A percentile compares a stretch with the other conserved stretches of the same genome.
phyloP scores from a whole-genome alignment of 2,329 filamentous ascomycete genomes.

The Diaporthe citri region DNA sequence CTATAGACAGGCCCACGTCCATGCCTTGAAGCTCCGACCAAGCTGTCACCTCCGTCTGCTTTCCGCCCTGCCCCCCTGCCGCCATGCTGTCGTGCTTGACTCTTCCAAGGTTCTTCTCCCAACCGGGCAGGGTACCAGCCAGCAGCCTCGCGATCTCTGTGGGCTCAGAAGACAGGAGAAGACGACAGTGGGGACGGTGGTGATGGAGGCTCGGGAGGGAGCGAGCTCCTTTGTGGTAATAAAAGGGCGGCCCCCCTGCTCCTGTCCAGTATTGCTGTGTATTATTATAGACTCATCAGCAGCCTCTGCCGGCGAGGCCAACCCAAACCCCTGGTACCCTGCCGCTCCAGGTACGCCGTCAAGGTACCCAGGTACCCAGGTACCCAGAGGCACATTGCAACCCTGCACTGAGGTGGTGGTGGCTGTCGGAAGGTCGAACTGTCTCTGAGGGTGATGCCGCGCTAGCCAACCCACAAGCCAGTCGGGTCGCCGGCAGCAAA shows the following conservation, averaged over 20 bases:
- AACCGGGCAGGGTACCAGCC: constrained; percentile 1
- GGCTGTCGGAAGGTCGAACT: constrained; percentile 31
- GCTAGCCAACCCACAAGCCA: constrained; percentile 29
- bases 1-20: constrained; percentile 4
- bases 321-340: not conserved
- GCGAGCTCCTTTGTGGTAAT: constrained; percentile 22
- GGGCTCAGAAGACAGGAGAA: not conserved
- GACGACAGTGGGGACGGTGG: not conserved
- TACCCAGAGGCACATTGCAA: constrained; percentile 15
- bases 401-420: not conserved
- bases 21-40: constrained; percentile 9
- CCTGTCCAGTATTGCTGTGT: not conserved
- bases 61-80: not conserved
- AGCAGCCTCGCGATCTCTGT: not conserved
- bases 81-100: not conserved
- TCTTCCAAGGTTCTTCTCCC: constrained; percentile 7
- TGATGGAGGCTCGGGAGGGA: constrained; percentile 1
- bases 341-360: constrained; percentile 7
- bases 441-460: constrained; percentile 28
- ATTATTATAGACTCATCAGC: constrained; percentile 8
- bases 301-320: not conserved
- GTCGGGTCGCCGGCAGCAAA: constrained; percentile 18
- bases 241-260: constrained; percentile 9
- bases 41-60: not conserved
- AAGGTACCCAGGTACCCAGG: constrained; percentile 2